Evolutionary conservation across 257 asterid species (phyloP).

Genomic region (Solanum arcanum): DNA sequence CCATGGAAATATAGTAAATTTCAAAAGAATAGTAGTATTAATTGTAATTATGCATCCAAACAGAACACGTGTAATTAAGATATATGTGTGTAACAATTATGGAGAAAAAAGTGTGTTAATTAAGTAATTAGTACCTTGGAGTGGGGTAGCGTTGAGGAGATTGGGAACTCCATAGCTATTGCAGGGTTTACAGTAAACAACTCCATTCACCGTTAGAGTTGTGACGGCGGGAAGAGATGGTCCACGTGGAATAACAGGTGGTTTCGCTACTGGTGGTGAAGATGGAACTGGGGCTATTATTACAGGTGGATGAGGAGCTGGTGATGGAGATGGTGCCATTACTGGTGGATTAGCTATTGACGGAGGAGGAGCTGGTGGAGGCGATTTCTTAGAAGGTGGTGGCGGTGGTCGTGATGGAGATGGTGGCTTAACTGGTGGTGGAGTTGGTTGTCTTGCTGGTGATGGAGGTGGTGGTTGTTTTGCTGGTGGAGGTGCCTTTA

Average conservation of each 20-base stretch:
- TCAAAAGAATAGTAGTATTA: too few relatives aligned
- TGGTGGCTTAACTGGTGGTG: not conserved
- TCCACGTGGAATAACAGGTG: not conserved
- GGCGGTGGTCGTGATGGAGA: not conserved
- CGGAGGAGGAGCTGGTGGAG: not conserved
- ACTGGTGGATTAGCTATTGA: not conserved
- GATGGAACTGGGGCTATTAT: not conserved
- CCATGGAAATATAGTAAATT: too few relatives aligned
- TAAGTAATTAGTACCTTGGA: slow-evolving; percentile 2
- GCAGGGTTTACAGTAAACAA: slow-evolving; percentile 22
- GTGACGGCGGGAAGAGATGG: not conserved
- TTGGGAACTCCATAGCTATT: slow-evolving; percentile 15
- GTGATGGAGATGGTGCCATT: not conserved
- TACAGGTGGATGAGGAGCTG: not conserved
- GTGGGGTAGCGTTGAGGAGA: slow-evolving; percentile 7
- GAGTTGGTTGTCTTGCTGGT: not conserved
- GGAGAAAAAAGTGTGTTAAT: not conserved
- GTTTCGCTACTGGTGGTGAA: not conserved
- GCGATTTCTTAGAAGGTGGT: not conserved
- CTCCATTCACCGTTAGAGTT: not conserved
- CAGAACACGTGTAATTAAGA: too few relatives aligned
- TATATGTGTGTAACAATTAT: not conserved
- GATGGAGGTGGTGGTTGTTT: not conserved
- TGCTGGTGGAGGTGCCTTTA: not conserved
- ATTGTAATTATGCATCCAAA: too few relatives aligned